Conservation (phyloP, 768 basidiomycete genomes). For the Goffeauzyma gilvescens region DNA sequence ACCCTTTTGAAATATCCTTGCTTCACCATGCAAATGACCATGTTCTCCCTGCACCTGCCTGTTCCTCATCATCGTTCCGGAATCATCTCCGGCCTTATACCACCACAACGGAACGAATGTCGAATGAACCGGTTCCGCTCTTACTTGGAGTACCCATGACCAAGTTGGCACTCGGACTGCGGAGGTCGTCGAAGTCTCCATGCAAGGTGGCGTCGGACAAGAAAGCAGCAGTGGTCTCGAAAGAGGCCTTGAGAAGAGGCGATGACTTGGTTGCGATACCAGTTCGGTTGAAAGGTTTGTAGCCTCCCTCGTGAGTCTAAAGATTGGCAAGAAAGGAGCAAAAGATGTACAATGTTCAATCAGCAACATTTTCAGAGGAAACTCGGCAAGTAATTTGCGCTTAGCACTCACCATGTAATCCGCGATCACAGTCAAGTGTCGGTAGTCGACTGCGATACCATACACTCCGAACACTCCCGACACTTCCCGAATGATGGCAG, state of each 20-base stretch:
- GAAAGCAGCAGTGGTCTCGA: conserved; percentile 86
- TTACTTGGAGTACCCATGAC: conserved; percentile 68
- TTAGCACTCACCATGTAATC: conserved; percentile 78
- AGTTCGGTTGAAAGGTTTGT: conserved; percentile 93
- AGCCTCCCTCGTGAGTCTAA: conserved; percentile 92
- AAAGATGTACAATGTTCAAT: too few relatives aligned
- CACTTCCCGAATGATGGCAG: conserved; percentile 77
- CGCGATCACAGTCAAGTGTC: conserved; percentile 89
- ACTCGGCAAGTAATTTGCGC: not conserved
- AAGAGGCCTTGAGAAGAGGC: conserved; percentile 91
- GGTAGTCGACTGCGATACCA: conserved; percentile 80
- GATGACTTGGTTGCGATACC: conserved; percentile 84
- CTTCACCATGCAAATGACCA: too few relatives aligned
- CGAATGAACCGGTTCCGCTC: conserved; percentile 92
- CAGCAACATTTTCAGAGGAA: not conserved
- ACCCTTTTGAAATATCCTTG: too few relatives aligned
- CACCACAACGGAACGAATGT: conserved; percentile 38
- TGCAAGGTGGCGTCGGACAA: conserved; percentile 80
- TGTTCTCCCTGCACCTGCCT: too few relatives aligned
- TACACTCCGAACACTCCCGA: conserved; percentile 74
- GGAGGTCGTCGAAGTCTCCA: conserved; percentile 86
- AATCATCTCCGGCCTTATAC: too few relatives aligned
- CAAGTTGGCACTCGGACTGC: conserved; percentile 75
- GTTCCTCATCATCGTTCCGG: too few relatives aligned
- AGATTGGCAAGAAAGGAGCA: not conserved